phyloP scores from a whole-genome alignment of 257 asterid species.

The Oldenlandia corymbosa region DNA sequence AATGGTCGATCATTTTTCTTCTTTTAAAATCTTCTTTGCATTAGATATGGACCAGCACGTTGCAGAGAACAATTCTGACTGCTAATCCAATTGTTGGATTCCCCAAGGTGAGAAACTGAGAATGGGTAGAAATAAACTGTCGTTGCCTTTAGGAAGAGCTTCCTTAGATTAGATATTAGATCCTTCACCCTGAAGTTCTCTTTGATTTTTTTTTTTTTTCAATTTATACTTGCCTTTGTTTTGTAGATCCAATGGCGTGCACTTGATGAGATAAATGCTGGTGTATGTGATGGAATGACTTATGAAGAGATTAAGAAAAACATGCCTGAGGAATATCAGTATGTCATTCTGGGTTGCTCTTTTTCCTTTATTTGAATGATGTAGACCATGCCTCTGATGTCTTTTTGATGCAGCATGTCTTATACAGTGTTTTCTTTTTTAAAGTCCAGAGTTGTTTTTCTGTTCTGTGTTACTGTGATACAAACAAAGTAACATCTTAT shows the following conservation, averaged over 20 bases:
- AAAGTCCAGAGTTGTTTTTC: too few species aligned
- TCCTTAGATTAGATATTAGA: neutral
- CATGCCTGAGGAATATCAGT: slow-evolving; percentile 98
- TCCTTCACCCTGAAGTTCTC: neutral
- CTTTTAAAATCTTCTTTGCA: slow-evolving; percentile 30
- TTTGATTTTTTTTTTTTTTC: neutral
- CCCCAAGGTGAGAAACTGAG: slow-evolving; percentile 68
- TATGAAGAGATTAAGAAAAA: slow-evolving; percentile 95
- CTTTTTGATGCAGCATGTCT: neutral
- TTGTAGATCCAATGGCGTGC: slow-evolving; percentile 99
- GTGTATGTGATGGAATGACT: slow-evolving; percentile 98
- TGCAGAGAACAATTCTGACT: slow-evolving; percentile 92
- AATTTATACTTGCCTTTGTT: slow-evolving; percentile 11
- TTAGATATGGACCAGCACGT: slow-evolving; percentile 99
- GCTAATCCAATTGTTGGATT: slow-evolving; percentile 84
- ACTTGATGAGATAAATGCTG: slow-evolving; percentile 94
- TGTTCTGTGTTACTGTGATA: neutral
- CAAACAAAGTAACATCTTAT: neutral
- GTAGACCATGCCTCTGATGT: neutral
- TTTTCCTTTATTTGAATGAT: neutral
- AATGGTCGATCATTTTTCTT: neutral
- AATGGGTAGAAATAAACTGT: neutral
- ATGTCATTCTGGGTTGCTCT: slow-evolving; percentile 19
- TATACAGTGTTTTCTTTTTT: too few species aligned
- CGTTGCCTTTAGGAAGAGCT: slow-evolving; percentile 4